Evolutionary conservation across 202 grass and related monocot genomes (phyloP).

Genomic region (Cymbopogon flexuosus): DNA sequence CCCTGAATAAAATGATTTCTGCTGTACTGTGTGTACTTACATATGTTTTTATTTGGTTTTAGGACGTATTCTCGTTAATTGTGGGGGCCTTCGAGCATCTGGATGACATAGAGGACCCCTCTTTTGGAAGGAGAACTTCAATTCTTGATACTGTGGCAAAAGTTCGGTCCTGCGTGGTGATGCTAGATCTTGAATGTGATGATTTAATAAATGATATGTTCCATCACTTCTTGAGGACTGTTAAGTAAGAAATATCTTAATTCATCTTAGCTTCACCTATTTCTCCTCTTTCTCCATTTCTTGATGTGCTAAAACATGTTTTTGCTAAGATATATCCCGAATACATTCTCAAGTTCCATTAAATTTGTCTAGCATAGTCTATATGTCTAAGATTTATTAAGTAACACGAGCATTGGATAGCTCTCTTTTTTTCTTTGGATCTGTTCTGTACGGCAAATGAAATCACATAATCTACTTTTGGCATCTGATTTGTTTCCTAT

Average conservation of each 20-base stretch:
- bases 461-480: background rate
- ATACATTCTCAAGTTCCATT: background rate
- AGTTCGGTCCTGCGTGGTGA: conserved; percentile 89
- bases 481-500: background rate
- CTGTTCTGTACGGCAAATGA: background rate
- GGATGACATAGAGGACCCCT: conserved; percentile 56
- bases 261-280: conserved; percentile 17
- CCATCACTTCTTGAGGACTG: conserved; percentile 60
- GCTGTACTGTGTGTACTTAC: conserved; percentile 2
- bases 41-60: conserved; percentile 21
- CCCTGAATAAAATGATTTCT: conserved; percentile 14
- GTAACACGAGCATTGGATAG: background rate
- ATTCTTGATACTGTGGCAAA: conserved; percentile 95
- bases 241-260: conserved; percentile 51
- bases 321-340: conserved; percentile 17
- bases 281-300: conserved; percentile 25
- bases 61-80: conserved; percentile 79
- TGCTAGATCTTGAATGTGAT: conserved; percentile 94
- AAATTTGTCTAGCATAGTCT: background rate
- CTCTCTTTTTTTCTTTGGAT: background rate
- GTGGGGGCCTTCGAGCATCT: conserved; percentile 65
- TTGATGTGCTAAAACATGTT: background rate
- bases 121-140: conserved; percentile 50
- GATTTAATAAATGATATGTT: conserved; percentile 85
- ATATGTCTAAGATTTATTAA: background rate